Evolutionary conservation across 2,329 filamentous ascomycete genomes (phyloP), one percentile per base, ranked within the genome.

Genomic region (Nothomitra cinnamomea): DNA sequence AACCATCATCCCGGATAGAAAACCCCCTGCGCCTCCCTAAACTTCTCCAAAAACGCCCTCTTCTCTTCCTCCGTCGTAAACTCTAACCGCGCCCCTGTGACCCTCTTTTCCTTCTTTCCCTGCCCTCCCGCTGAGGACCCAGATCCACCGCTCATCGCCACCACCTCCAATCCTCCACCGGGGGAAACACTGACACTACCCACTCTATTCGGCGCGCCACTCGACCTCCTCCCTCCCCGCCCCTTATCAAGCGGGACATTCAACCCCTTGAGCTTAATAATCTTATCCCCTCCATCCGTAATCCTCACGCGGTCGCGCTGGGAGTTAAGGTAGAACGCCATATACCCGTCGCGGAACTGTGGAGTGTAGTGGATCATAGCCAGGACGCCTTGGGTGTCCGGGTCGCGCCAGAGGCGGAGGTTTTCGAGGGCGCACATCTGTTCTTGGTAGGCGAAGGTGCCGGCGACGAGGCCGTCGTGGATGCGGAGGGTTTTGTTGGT

Each of bases 381-480:
- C 32, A 72, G 62, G 17, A 72, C 63, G 19, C 68, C 70, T 17
- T 66, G 66, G 0, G 61, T 65, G 0, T 65, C 66, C 22, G 68
- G 65, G 47, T 73, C 70, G 56, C 70, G 65, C 70, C 70, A 73
- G 0, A 73, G 60, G 2, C 71, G 64, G 1, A 73, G 62, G 36
- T 69, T 69, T 55, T 73, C 71, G 55, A 72, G 68, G 19, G 67
- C 70, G 53, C 70, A 71, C 62, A 73, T 70, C 58, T 72, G 70
- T 57, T 72, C 70, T 53, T 71, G 67, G 54, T 71, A 70, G 2
- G 67, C 62, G 53, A 72, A 68, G 0, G 66, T 62, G 1, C 66
- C 64, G 19, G 63, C 61, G 12, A 53, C 47, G 17, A 72, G 51
- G 3, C 70, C 70, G 53, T 70, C 65, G 58, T 71, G 70, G 7